phyloP scores from a whole-genome alignment of 2,329 filamentous ascomycete genomes.

The Fusarium circinatum region DNA sequence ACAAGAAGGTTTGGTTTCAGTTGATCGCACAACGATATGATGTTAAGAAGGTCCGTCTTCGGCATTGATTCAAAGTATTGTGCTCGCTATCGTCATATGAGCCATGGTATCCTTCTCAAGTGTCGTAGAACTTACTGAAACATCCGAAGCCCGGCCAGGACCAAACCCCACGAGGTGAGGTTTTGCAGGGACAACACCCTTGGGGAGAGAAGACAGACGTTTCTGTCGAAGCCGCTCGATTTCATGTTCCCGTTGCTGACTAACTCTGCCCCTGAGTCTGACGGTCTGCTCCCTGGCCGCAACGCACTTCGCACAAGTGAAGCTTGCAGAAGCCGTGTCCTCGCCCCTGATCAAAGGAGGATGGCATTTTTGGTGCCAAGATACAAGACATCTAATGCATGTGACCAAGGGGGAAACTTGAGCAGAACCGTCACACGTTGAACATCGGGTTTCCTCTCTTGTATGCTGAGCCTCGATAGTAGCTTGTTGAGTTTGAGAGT shows the following conservation, averaged over 20 bases:
- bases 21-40: slow-evolving; percentile 55
- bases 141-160: slow-evolving; percentile 48
- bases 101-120: background rate
- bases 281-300: slow-evolving; percentile 6
- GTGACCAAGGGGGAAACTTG: slow-evolving; percentile 17
- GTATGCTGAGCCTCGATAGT: background rate
- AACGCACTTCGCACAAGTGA: slow-evolving; percentile 36
- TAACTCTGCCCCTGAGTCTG: slow-evolving; percentile 25
- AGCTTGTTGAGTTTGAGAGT: background rate
- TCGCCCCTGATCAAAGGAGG: slow-evolving; percentile 15
- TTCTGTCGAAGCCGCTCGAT: slow-evolving; percentile 47
- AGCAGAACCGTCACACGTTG: slow-evolving; percentile 29
- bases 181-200: slow-evolving; percentile 48
- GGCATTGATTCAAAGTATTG: slow-evolving; percentile 53
- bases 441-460: slow-evolving; percentile 10
- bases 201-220: slow-evolving; percentile 48
- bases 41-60: slow-evolving; percentile 53
- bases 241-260: slow-evolving; percentile 38
- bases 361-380: slow-evolving; percentile 43
- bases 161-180: slow-evolving; percentile 53
- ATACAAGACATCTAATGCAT: slow-evolving; percentile 37
- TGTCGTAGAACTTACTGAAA: slow-evolving; percentile 46
- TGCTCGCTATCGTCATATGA: slow-evolving; percentile 45
- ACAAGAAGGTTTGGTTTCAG: slow-evolving; percentile 54
- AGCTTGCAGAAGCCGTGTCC: background rate